A percentile compares a stretch with the other conserved stretches of the same genome.
Conservation (phyloP, 2,329 filamentous ascomycete species). For the Fusarium tuaranense region DNA sequence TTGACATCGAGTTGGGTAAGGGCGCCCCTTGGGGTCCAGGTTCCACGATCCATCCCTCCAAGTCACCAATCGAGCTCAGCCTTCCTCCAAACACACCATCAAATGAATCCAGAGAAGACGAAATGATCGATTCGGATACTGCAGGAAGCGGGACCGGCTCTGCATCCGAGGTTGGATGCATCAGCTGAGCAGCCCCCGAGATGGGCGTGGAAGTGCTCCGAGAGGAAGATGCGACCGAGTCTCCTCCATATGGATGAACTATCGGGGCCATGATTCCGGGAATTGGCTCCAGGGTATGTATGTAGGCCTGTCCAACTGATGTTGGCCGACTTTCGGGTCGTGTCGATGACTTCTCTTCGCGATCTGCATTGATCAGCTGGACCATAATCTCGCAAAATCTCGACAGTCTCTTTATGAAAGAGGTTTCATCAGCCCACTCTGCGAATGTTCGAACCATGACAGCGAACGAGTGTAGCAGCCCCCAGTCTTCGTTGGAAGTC, state of each 20-base stretch:
- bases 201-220: conserved; percentile 14
- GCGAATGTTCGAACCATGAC: neutral
- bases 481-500: neutral
- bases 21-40: neutral
- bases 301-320: neutral
- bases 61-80: conserved; percentile 1
- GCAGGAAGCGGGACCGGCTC: neutral
- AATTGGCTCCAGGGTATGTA: neutral
- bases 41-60: conserved; percentile 17
- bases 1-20: conserved; percentile 1
- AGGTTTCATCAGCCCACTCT: conserved; percentile 9
- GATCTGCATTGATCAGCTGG: neutral
- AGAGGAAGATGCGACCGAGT: conserved; percentile 5
- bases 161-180: neutral
- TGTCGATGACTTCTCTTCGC: neutral
- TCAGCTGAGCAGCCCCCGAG: conserved; percentile 6
- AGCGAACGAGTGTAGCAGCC: neutral
- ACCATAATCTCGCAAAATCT: conserved; percentile 7
- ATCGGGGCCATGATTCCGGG: neutral
- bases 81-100: conserved; percentile 1
- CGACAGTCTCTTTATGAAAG: conserved; percentile 5
- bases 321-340: neutral
- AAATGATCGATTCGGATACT: neutral
- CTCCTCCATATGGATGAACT: conserved; percentile 4
- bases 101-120: neutral